These are phyloP conservation scores for Artomyces pyxidatus DNA, from an alignment of 768 basidiomycete species.

Conservation along the genomic window DNA sequence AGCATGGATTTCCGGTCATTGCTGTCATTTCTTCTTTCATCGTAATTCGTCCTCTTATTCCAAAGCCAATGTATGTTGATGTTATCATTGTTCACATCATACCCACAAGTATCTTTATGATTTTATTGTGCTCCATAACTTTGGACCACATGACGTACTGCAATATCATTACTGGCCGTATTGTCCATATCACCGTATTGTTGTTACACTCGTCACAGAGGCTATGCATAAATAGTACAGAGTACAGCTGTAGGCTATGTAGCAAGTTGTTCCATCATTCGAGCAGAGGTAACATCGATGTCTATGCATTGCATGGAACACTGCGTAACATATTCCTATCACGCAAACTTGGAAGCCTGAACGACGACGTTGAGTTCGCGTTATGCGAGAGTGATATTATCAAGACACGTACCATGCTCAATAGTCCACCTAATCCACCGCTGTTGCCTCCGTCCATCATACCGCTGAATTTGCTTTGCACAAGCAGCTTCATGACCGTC, in stretches of 20 bases:
- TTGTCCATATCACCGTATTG: background rate
- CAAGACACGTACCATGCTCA: constrained; percentile 24
- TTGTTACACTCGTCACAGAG: background rate
- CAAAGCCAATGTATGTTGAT: too few relatives aligned
- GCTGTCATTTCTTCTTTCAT: too few relatives aligned
- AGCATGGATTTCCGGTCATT: too few relatives aligned
- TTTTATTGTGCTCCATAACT: too few relatives aligned
- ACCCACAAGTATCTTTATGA: too few relatives aligned
- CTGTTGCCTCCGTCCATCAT: constrained; percentile 55
- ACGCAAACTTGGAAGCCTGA: constrained; percentile 27
- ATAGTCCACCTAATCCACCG: constrained; percentile 56
- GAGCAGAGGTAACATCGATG: background rate
- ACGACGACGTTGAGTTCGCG: background rate
- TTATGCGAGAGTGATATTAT: background rate
- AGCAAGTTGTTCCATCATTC: background rate
- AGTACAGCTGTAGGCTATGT: background rate
- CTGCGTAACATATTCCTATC: background rate
- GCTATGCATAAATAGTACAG: background rate
- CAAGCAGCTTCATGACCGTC: constrained; percentile 78
- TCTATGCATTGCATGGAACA: background rate
- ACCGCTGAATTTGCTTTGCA: constrained; percentile 55
- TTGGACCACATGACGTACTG: too few relatives aligned
- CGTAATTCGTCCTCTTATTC: too few relatives aligned
- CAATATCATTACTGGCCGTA: too few relatives aligned
- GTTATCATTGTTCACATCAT: too few relatives aligned